These are phyloP conservation scores for Termitomyces sp. DNA, from an alignment of 768 basidiomycete species.

Conservation along the genomic window DNA sequence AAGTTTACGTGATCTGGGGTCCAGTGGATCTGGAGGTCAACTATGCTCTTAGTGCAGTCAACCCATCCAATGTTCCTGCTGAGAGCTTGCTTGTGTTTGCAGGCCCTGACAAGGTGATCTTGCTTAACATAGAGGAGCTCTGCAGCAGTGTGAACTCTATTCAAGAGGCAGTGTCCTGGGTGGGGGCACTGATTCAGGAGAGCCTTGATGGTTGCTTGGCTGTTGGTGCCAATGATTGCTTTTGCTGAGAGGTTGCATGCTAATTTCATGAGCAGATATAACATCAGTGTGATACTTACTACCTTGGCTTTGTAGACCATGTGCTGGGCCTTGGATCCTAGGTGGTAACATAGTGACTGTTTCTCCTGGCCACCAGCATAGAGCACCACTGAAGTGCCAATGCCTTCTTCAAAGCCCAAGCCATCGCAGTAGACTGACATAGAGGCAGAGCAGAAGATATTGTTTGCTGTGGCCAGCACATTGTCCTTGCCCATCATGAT, in stretches of 20 bases:
- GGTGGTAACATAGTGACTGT: not conserved
- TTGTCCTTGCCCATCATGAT: too few species aligned
- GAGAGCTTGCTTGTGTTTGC: not conserved
- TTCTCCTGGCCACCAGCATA: not conserved
- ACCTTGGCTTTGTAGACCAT: too few species aligned
- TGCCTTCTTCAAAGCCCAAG: constrained; percentile 3
- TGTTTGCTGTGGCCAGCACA: too few species aligned
- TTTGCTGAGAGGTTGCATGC: not conserved
- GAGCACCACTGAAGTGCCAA: too few species aligned
- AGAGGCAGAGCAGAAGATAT: not conserved
- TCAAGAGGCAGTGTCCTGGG: constrained; percentile 5
- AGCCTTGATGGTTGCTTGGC: too few species aligned
- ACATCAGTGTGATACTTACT: too few species aligned
- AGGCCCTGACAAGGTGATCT: not conserved
- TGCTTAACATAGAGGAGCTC: not conserved
- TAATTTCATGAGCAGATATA: constrained; percentile 12
- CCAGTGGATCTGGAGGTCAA: too few species aligned
- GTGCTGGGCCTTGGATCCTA: too few species aligned
- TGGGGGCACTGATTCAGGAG: too few species aligned
- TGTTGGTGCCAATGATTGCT: too few species aligned
- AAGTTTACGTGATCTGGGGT: constrained; percentile 3
- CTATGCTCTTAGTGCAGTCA: not conserved
- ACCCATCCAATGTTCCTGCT: not conserved
- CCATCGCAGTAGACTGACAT: constrained; percentile 2
- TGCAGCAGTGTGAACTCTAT: too few species aligned